Conservation (phyloP, 2,329 filamentous ascomycete species). For the Blastomyces parvus region DNA sequence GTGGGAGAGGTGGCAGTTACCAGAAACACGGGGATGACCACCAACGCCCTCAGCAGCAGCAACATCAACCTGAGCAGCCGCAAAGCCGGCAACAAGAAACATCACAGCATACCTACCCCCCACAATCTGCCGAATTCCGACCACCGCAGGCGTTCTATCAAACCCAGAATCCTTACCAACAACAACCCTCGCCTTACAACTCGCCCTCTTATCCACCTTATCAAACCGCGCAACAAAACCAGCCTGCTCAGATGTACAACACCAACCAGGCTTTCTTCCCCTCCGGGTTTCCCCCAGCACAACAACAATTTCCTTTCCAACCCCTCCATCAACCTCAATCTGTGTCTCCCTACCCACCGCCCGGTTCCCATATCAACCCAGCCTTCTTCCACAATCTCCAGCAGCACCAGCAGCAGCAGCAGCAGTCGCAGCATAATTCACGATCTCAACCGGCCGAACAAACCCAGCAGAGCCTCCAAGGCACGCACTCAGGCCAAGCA, state of each 20-base stretch:
- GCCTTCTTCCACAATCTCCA: slow-evolving; percentile 45
- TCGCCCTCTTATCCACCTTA: slow-evolving; percentile 16
- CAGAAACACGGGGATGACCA: slow-evolving; percentile 4
- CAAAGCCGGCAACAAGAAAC: neutral
- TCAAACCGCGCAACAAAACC: slow-evolving; percentile 20
- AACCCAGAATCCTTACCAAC: slow-evolving; percentile 21
- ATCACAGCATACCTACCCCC: neutral
- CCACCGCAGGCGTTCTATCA: slow-evolving; percentile 16
- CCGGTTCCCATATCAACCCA: slow-evolving; percentile 48
- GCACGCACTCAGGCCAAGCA: neutral
- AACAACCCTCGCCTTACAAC: slow-evolving; percentile 14
- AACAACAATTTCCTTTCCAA: slow-evolving; percentile 29
- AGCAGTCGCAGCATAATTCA: slow-evolving; percentile 23
- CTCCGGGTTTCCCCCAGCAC: slow-evolving; percentile 19
- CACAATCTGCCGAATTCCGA: slow-evolving; percentile 1
- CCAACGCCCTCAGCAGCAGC: neutral
- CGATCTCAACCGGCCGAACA: slow-evolving; percentile 20
- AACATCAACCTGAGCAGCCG: neutral
- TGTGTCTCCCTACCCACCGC: slow-evolving; percentile 30
- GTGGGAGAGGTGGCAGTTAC: slow-evolving; percentile 28
- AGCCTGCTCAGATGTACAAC: slow-evolving; percentile 15
- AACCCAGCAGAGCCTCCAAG: slow-evolving; percentile 12
- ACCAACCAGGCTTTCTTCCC: slow-evolving; percentile 22
- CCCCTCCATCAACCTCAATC: slow-evolving; percentile 34
- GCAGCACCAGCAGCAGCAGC: slow-evolving; percentile 28